These are phyloP conservation scores for Aspergillus campestris DNA, from an alignment of 495 filamentous ascomycete species.

Conservation along the genomic window DNA sequence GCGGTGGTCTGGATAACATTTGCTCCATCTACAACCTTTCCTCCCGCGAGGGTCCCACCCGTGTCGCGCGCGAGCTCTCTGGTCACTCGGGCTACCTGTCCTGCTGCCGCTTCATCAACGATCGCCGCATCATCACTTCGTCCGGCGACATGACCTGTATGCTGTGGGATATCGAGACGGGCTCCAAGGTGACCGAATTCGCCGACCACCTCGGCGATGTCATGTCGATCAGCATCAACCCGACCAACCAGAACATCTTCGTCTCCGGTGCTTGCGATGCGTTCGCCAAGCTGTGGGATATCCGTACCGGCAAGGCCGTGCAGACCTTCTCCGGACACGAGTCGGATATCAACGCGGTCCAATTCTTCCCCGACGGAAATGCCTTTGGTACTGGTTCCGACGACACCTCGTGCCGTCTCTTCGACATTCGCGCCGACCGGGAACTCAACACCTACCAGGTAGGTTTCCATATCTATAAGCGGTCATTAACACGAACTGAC, in stretches of 20 bases:
- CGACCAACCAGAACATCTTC: conserved; percentile 92
- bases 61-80: conserved; percentile 91
- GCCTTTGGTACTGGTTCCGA: conserved; percentile 98
- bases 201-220: conserved; percentile 98
- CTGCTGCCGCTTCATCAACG: conserved; percentile 98
- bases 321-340: conserved; percentile 98
- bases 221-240: conserved; percentile 99
- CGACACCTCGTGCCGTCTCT: conserved; percentile 93
- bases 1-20: conserved; percentile 97
- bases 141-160: conserved; percentile 99
- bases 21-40: conserved; percentile 99
- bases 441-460: conserved; percentile 96
- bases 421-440: conserved; percentile 93
- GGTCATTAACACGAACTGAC: background rate
- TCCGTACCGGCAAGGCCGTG: conserved; percentile 94
- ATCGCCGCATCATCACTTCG: conserved; percentile 93
- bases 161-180: conserved; percentile 98
- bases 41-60: conserved; percentile 88
- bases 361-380: conserved; percentile 98
- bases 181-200: conserved; percentile 94
- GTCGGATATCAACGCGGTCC: conserved; percentile 98
- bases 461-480: conserved; percentile 21
- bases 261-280: conserved; percentile 97
- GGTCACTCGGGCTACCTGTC: conserved; percentile 96
- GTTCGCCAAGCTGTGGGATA: conserved; percentile 98